Percentiles rank a stretch among this genome's conserved stretches.
Conservation (phyloP, 345 rosid species). For the Microcos paniculata region DNA sequence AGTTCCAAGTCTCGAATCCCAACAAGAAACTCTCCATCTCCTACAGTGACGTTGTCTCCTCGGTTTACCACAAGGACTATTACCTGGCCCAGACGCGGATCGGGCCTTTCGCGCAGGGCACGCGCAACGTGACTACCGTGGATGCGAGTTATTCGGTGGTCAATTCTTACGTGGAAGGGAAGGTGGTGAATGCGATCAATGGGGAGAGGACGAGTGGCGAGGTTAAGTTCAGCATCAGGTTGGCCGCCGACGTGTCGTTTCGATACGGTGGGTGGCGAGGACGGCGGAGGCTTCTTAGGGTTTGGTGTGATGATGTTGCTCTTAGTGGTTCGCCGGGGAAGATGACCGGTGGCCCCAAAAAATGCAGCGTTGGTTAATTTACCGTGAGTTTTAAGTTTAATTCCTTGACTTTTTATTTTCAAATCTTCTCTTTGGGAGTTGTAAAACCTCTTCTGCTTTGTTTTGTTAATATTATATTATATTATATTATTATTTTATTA, state of each 20-base stretch:
- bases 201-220: conserved; percentile 38
- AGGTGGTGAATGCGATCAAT: conserved; percentile 30
- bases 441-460: too few relatives aligned
- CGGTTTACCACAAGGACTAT: conserved; percentile 25
- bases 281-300: conserved; percentile 44
- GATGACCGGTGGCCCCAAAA: conserved; percentile 38
- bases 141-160: conserved; percentile 28
- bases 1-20: conserved; percentile 54
- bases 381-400: conserved; percentile 5
- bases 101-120: conserved; percentile 60
- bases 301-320: conserved; percentile 40
- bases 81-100: conserved; percentile 43
- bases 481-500: neutral
- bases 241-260: conserved; percentile 42
- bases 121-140: conserved; percentile 40
- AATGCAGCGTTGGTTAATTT: conserved; percentile 10
- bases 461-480: neutral
- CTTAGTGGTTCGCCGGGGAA: conserved; percentile 55
- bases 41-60: conserved; percentile 31
- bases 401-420: neutral
- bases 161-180: conserved; percentile 36
- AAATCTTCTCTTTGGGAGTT: neutral
- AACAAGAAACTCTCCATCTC: conserved; percentile 64
- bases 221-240: conserved; percentile 46
- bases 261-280: conserved; percentile 49